These are phyloP conservation scores for Tetrastigma voinierianum DNA, from an alignment of 164 flowering plant genomes.

Conservation along the genomic window DNA sequence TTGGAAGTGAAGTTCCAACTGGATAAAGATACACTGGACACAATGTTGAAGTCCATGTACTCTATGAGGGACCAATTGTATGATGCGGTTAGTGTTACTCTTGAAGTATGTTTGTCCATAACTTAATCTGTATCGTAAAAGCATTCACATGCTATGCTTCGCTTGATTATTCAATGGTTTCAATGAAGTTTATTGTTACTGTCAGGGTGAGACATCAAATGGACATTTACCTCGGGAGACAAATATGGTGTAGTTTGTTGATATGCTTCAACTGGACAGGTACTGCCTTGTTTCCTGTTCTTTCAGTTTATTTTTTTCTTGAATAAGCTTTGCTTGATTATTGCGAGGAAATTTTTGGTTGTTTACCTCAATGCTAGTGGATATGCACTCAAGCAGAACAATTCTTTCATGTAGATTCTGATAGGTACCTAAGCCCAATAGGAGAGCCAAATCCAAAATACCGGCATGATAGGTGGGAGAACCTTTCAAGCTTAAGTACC, in stretches of 20 bases:
- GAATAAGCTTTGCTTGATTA: background rate
- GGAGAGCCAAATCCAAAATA: too few relatives aligned
- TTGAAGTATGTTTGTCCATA: constrained; percentile 2
- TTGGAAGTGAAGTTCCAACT: constrained; percentile 67
- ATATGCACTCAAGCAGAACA: too few relatives aligned
- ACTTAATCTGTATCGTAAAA: background rate
- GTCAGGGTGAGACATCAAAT: constrained; percentile 28
- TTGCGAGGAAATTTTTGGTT: background rate
- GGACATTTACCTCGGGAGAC: constrained; percentile 12
- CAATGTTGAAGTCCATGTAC: constrained; percentile 63
- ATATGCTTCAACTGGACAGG: background rate
- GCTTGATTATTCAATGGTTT: background rate
- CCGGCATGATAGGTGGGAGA: too few relatives aligned
- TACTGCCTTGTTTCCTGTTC: background rate
- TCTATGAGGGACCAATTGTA: constrained; percentile 54
- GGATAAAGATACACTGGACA: constrained; percentile 55
- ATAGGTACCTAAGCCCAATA: too few relatives aligned
- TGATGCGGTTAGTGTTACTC: constrained; percentile 18
- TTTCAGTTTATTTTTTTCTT: background rate
- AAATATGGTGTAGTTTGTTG: constrained; percentile 10
- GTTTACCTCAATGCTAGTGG: background rate
- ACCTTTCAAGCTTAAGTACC: too few relatives aligned
- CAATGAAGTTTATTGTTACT: background rate
- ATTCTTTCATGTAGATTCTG: too few relatives aligned
- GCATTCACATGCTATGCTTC: background rate